Base-by-base conservation (phyloP, 805 yeast genomes). In the Ogataea kodamae region DNA sequence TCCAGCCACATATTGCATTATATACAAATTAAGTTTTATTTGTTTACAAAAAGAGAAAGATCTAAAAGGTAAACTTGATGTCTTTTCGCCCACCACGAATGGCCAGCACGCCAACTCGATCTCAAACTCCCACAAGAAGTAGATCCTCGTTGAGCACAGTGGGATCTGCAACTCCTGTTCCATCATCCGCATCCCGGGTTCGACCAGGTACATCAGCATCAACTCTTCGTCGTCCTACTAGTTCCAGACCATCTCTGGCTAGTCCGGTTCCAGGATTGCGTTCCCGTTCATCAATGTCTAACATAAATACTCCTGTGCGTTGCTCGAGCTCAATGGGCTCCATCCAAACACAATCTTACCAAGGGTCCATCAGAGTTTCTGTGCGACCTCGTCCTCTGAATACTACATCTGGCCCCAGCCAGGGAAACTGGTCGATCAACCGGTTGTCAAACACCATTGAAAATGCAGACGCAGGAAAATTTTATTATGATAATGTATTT, bases 401-500 rank as follows among this genome's bases (percentile, higher is more conserved):
- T 10, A 30, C 37, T 16, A 32, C 32, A 5, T 23, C 25, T 10
- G 21, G 34, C 10, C 28, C 23, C 30, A 50, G 34, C 11, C 26
- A 34, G 14, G 36, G 48, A 39, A 62, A 52, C 40, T 82, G 74
- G 80, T 57, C 46, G 37, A 67, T 72, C 28, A 70, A 68, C 38
- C 55, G 67, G 6, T 9, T 19, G 10, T 25, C 50, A 3, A 66
- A 62, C 35, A 48, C 67, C 6, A 74, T 79, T 12, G 48, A 58
- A n/a, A 67, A 70, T 34, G 53, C 49, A 7, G 80, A 76, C 3
- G 74, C 78, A 28, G 82, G 86, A 6, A 73, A 76, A 18, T 88
- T 82, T 53, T 57, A 63, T 17, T 88, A 84, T 52, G 97, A 90
- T 57, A 74, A 81, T 50, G 94, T 90, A 1, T 89, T 81, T 55